phyloP scores from a whole-genome alignment of 2,329 filamentous ascomycete species.

The Dendryphion nanum region DNA sequence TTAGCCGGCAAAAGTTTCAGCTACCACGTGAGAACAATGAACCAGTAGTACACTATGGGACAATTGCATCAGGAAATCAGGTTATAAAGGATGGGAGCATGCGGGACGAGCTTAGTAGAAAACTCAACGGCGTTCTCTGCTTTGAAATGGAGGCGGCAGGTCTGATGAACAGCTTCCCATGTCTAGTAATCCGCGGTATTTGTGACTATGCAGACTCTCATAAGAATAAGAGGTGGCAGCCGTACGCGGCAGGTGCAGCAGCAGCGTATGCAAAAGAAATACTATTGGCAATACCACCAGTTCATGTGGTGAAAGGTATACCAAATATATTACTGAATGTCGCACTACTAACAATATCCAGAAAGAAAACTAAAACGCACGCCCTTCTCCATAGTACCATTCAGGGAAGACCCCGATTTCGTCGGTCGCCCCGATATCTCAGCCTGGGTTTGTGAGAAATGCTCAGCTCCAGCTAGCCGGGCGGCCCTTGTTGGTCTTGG shows the following conservation, averaged over 20 bases:
- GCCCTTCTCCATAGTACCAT: constrained; percentile 8
- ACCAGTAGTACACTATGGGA: no score
- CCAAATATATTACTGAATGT: no score
- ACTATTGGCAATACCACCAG: constrained; percentile 2
- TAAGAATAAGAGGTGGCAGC: no score
- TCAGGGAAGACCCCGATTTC: constrained; percentile 7
- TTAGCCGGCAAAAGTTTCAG: background rate
- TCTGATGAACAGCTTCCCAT: background rate
- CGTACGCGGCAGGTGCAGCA: constrained; percentile 1
- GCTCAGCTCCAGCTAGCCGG: constrained; percentile 1
- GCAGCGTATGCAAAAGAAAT: constrained; percentile 3
- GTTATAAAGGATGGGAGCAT: constrained; percentile 1
- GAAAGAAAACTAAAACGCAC: no score
- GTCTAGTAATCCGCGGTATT: constrained; percentile 5
- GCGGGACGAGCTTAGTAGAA: constrained; percentile 1
- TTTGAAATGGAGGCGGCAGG: no score
- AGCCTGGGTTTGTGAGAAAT: constrained; percentile 7
- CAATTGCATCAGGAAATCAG: constrained; percentile 1
- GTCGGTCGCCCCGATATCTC: constrained; percentile 10
- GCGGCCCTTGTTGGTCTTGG: constrained; percentile 1
- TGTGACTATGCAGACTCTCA: constrained; percentile 6
- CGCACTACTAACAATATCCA: no score
- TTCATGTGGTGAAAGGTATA: no score
- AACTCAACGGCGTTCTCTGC: constrained; percentile 1
- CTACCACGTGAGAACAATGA: background rate